Base-by-base conservation (phyloP, 106 monocot genomes). In the Chionographis japonica region DNA sequence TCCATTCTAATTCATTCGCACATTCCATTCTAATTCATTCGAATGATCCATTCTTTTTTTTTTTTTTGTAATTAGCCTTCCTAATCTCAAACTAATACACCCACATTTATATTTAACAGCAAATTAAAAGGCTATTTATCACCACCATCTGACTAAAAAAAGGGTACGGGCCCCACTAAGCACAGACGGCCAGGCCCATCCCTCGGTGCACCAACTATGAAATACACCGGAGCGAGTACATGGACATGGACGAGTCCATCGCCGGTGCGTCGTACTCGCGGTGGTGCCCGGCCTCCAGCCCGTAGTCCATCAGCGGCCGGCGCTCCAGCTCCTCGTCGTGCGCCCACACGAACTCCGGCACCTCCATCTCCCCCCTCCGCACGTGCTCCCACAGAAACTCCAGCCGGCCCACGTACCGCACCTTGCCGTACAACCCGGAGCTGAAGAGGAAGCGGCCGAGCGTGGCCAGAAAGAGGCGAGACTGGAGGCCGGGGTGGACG, bases 401-500 rank as follows among this genome's bases (percentile, higher is more conserved):
- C 76, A 95, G 55, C 65, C 95, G 62, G 71, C 69, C 78, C 57
- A 97, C 77, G 68, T 92, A 97, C 72, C 68, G 77, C 78, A 97
- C 37, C 71, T 97, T 97, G 60, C 73, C 76, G 36, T 87, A 92
- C 80, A 97, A 41, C 79, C 84, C 84, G 40, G 79, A 51, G 78
- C 81, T 81, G 79, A 95, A 95, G 70, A 91, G 77, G 81, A 95
- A 84, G 15, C 91, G 78, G 65, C 91, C 95, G 64, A 91, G 66
- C 62, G 95, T 91, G 70, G 90, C 85, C 68, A 95, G 81, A 76
- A 95, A 95, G 69, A 95, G 85, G 42, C 95, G 86, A 38, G 91
- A 51, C 64, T 89, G 88, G 60, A 91, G 81, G 8, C 91, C 91
- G 2, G 91, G 95, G 72, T 91, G 95, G 37, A 95, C 76, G 79